Base-by-base conservation (phyloP, 441 rosid genomes). In the Pelargonium citronellum region DNA sequence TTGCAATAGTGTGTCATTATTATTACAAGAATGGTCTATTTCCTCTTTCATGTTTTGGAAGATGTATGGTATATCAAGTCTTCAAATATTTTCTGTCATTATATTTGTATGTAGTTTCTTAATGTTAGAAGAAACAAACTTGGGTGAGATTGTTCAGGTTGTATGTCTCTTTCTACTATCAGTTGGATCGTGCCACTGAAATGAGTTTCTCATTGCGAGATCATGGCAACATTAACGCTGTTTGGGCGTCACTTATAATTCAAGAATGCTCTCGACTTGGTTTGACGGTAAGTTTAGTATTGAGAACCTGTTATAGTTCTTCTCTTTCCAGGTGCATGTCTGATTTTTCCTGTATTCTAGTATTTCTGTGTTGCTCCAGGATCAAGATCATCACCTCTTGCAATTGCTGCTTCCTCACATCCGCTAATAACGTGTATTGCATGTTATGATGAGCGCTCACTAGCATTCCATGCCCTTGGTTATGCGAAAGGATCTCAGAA, bases 281-380 rank as follows among this genome's bases (percentile, higher is more conserved):
- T 79, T 78, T 95, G 81, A 90, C 84, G 80, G 99, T 95, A 80
- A 87, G 92, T 69, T 75, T 27, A 22, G 51, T 73, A n/a, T 70
- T 66, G 44, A 47, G 67, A 53, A 44, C 74, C 72, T 61, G 66
- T 66, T 55, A 63, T 77, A 27, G 44, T 8, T 41, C 44, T 41
- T 64, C 10, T 71, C 74, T 74, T 71, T 13, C n/a, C 53, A 11
- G 53, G 15, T 5, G 5, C n/a, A 46, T 46, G 37, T 78, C 80
- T 87, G 75, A 84, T 66, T 73, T 69, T 74, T 74, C 79, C 72
- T 74, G 73, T 65, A 57, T 78, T 81, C 77, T 86, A 91, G 99
- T 91, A 90, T 72, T 91, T 95, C 75, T 95, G 99, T 81, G 78
- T 95, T 79, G 99, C 97, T 70, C 97, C 99, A 68, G 99, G 99